Base-by-base conservation (phyloP, 805 yeast species). In the Monosporozyma aerobia region DNA sequence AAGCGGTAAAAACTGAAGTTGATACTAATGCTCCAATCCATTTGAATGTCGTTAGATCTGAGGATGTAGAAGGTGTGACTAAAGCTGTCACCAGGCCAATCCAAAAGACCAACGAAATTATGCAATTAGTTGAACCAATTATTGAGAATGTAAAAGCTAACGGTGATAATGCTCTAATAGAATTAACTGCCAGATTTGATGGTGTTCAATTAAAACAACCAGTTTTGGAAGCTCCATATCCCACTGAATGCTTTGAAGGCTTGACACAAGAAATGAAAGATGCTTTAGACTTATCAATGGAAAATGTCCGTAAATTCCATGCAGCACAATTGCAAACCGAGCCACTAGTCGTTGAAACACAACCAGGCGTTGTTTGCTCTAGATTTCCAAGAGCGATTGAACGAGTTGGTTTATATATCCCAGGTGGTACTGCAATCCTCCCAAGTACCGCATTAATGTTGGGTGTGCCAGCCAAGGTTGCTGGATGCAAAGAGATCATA, bases 381-480 rank as follows among this genome's bases (percentile, higher is more conserved):
- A 82, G 99, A 63, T 94, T 94, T 69, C 87, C 98, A 14, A 82
- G 96, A 63, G 94, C 99, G 6, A 90, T 94, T 60, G 96, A 89
- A 64, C 83, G 80, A 54, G 99, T 94, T 51, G 99, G 99, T 55
- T 78, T 95, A 54, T 94, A 94, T 66, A 87, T 94, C 55, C 99
- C 99, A 51, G 99, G 99, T 62, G 99, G 99, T 61, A 90, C 98
- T 45, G 99, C 99, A 3, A 92, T 94, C 35, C 78, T 94, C 58
- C 99, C 99, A 44, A 92, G 98, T 19, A 94, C 99, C 13, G 95
- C 98, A 5, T 78, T 94, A 71, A 94, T 94, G 97, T 78, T 94
- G 61, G 98, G 99, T 63, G 97, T 94, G 50, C 99, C 99, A 23
- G 99, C 99, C 19, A 81, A 83, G 68, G 99, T 90, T 56, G 99